Evolutionary conservation across 2,329 filamentous ascomycete genomes (phyloP).

Genomic region (Hirsutella thompsonii): DNA sequence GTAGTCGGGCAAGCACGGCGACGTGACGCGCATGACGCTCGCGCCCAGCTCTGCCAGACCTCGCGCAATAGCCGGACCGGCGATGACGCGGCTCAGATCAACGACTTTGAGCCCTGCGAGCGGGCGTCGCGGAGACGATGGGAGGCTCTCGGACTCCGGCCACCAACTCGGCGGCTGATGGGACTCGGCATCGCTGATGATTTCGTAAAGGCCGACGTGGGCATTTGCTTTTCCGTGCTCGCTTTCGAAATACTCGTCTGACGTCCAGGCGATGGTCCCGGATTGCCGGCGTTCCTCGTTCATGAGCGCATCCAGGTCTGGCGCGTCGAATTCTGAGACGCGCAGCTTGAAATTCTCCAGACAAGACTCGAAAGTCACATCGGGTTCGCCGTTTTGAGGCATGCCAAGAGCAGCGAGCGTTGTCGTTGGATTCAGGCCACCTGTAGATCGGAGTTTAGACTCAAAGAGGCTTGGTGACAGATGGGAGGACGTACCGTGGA

Average conservation of each 20-base stretch:
- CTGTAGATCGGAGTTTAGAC: background rate
- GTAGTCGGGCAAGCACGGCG: conserved; percentile 48
- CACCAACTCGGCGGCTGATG: conserved; percentile 6
- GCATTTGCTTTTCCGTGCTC: conserved; percentile 13
- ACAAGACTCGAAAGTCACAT: background rate
- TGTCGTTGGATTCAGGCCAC: conserved; percentile 7
- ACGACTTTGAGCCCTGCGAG: conserved; percentile 53
- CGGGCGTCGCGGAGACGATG: conserved; percentile 9
- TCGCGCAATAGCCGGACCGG: conserved; percentile 53
- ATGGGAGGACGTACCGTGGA: conserved; percentile 7
- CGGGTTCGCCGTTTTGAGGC: background rate
- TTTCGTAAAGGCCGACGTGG: conserved; percentile 3
- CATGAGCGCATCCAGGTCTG: conserved; percentile 7
- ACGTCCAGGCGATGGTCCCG: conserved; percentile 11
- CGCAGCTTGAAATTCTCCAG: no score
- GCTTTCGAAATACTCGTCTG: conserved; percentile 14
- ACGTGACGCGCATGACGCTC: conserved; percentile 56
- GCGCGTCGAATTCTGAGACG: background rate
- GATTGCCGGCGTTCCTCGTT: conserved; percentile 10
- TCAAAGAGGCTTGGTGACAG: no score
- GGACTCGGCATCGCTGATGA: background rate
- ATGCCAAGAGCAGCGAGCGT: conserved; percentile 8
- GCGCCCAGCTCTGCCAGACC: conserved; percentile 60
- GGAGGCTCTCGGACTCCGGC: background rate
- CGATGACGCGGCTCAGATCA: conserved; percentile 60